A percentile compares a stretch with the other conserved stretches of the same genome.
Conservation (phyloP, 73 alveolate species). For the Uronychia binucleata region DNA sequence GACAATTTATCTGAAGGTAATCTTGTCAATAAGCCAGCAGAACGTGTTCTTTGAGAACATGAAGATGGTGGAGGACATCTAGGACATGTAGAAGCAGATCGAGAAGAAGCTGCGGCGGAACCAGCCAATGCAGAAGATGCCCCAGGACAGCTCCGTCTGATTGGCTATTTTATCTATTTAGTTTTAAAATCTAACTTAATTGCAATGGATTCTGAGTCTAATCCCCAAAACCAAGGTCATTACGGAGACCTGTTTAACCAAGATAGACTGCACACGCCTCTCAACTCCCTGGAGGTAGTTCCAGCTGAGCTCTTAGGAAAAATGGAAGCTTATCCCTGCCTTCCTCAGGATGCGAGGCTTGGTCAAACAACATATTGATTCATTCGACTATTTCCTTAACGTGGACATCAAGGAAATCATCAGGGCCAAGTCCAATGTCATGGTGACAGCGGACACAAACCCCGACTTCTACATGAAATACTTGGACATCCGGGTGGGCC, state of each 20-base stretch:
- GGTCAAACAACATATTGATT: conserved; percentile 96
- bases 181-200: neutral
- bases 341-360: conserved; percentile 92
- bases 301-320: conserved; percentile 59
- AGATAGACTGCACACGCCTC: neutral
- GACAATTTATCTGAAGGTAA: neutral
- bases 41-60: neutral
- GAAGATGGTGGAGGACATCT: neutral
- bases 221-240: neutral
- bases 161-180: neutral
- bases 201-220: neutral
- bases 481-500: conserved; percentile 81
- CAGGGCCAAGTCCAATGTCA: conserved; percentile 80
- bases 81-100: neutral
- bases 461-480: conserved; percentile 83
- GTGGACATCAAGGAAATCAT: conserved; percentile 88
- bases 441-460: conserved; percentile 74
- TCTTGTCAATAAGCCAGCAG: neutral
- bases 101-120: neutral
- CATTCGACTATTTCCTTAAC: conserved; percentile 92
- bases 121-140: neutral
- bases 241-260: neutral
- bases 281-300: neutral
- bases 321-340: conserved; percentile 94
- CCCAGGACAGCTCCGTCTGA: neutral